phyloP scores from a whole-genome alignment of 2,329 filamentous ascomycete species.

The Colletotrichum spaethianum region DNA sequence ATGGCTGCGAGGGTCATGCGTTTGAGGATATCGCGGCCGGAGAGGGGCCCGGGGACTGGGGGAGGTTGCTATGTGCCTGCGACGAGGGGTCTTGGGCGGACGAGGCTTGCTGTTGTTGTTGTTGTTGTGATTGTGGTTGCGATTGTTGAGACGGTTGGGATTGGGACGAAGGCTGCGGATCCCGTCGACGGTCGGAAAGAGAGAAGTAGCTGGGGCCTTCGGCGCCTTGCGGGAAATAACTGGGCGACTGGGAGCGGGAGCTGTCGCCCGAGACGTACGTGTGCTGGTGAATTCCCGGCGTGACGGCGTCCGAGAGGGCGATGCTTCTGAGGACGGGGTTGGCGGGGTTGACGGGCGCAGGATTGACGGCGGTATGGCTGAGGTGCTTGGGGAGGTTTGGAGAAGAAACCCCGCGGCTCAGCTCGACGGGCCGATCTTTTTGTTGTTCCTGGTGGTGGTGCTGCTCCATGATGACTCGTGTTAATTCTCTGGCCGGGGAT shows the following conservation, averaged over 20 bases:
- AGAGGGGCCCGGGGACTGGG: conserved; percentile 23
- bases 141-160: conserved; percentile 23
- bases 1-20: conserved; percentile 59
- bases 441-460: conserved; percentile 4
- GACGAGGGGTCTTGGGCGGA: neutral
- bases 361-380: conserved; percentile 18
- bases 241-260: conserved; percentile 38
- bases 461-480: conserved; percentile 38
- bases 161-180: neutral
- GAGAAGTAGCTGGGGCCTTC: conserved; percentile 46
- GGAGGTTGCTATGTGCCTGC: too few relatives aligned
- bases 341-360: conserved; percentile 34
- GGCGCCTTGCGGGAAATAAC: conserved; percentile 44
- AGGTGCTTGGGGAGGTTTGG: conserved; percentile 3
- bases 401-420: conserved; percentile 9
- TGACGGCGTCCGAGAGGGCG: conserved; percentile 47
- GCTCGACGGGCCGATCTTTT: conserved; percentile 4
- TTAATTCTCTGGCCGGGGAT: conserved; percentile 19
- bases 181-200: conserved; percentile 32
- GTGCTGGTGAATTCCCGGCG: conserved; percentile 47
- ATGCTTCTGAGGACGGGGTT: conserved; percentile 40
- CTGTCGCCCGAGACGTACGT: conserved; percentile 43
- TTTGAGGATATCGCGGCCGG: conserved; percentile 57
- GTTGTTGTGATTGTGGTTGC: conserved; percentile 3
- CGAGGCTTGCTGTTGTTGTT: neutral